phyloP scores from a whole-genome alignment of 495 filamentous ascomycete species.

The Daldinia decipiens region DNA sequence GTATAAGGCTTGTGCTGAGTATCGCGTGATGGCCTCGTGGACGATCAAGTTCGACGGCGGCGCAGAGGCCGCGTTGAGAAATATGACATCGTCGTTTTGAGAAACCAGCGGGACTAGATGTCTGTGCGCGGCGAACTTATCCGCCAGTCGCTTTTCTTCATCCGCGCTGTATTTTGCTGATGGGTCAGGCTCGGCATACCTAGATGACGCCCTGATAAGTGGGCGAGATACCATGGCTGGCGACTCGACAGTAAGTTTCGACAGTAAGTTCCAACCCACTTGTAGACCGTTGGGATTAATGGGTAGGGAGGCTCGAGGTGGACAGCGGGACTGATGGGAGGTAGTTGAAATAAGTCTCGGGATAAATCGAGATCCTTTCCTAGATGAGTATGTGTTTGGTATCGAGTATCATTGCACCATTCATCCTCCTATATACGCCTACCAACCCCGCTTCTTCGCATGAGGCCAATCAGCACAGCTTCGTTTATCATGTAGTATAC shows the following conservation, averaged over 20 bases:
- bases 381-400: conserved; percentile 26
- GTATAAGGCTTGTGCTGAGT: conserved; percentile 33
- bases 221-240: conserved; percentile 32
- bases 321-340: not conserved
- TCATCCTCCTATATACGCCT: conserved; percentile 8
- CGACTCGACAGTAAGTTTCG: too few relatives aligned
- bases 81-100: conserved; percentile 23
- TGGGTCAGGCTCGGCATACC: not conserved
- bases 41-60: conserved; percentile 40
- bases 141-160: conserved; percentile 18
- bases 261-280: not conserved
- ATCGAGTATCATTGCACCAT: conserved; percentile 32
- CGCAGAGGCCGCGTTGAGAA: conserved; percentile 40
- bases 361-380: conserved; percentile 21
- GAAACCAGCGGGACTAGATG: conserved; percentile 29
- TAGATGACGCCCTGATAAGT: not conserved
- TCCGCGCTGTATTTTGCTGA: not conserved
- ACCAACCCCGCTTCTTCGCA: conserved; percentile 28
- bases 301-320: not conserved
- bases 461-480: conserved; percentile 11
- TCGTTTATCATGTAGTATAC: not conserved
- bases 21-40: conserved; percentile 39
- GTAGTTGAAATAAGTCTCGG: not conserved
- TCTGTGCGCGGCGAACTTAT: conserved; percentile 30
- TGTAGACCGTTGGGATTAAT: not conserved